Base-by-base conservation (phyloP, 768 basidiomycete genomes). In the Xerocomus potaroensis region DNA sequence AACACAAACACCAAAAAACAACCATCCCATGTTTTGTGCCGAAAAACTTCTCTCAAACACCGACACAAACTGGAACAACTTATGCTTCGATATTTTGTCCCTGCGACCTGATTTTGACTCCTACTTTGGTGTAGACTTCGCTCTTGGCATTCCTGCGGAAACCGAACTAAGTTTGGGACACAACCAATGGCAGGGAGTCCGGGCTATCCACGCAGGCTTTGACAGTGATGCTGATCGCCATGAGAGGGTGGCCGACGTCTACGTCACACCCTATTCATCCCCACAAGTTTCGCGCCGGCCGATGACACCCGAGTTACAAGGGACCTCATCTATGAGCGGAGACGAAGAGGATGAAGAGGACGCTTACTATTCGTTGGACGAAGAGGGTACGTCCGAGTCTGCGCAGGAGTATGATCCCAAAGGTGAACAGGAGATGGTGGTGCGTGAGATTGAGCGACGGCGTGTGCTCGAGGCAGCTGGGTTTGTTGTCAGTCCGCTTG, bases 381-480 rank as follows among this genome's bases (percentile, higher is more conserved):
- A 65, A 8, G 60, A 56, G 5, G 69, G 47, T 8, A 43, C 46
- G 7, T 55, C 49, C 9, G 46, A 43, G 15, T 54, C 27, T 1
- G 48, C 19, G 34, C 33, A 34, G 6, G 53, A 36, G 31, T 35
- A 30, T 31, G 45, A 24, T 11, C 38, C 39, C 21, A 60, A 61
- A 43, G 57, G 54, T 29, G 74, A 76, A 34, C 45, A 3, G 15
- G 80, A 83, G 43, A 70, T 69, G 10, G 74, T 74, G 42, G 77
- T 79, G 15, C 79, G 89, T 24, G 90, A 83, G 47, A 68, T 76
- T 15, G 92, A 95, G 60, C 74, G 90, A 18, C 81, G 81, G 54
- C 76, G 84, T 16, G 90, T 96, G 7, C 70, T 97, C n/a, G 82
- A 90, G 60, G 87, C 90, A 0, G 92, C 92, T 0, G 94, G 94